Evolutionary conservation across 768 basidiomycete species (phyloP), one percentile per base, ranked within the genome.

Genomic region (Termitomyces bulborhizus): DNA sequence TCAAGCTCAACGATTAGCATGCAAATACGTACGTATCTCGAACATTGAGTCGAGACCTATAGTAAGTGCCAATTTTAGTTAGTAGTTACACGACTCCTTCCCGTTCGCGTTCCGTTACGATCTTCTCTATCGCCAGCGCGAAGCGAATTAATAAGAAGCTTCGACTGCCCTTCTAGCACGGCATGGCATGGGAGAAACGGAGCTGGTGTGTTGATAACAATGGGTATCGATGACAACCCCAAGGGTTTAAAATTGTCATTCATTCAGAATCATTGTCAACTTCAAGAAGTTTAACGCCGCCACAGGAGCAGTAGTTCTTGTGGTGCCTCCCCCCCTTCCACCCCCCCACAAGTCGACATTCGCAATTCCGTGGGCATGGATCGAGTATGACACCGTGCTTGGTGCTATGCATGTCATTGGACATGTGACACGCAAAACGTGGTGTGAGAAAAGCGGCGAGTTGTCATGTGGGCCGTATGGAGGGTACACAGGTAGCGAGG

Each of bases 401-500:
- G 15, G 3, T 46, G 29, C 26, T 46, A 45, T 37, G 18, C 21
- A 21, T 21, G 21, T 21, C 21, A 21, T 21, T 21, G 21, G 21
- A 21, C 21, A 21, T 27, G 41, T 29, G 27, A n/a, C 27, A 45
- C 44, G 44, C 29, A 45, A 26, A 27, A 44, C 21, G 21, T 21
- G 21, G 21, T 21, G 21, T 21, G 21, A 21, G 21, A 31, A 24
- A 26, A 24, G 49, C 24, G 12, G 12, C 13, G 24, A 26, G 39
- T 29, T 21, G 29, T 58, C 48, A 55, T 15, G 49, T 43, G 24
- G 48, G 52, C 13, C 55, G 53, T 4, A 62, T 60, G 26, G 57
- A 52, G 1, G 75, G 75, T 13, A 76, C 68, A 39, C 70, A 68
- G 0, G 62, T 59, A 37, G 61, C 60, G 56, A 76, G 71, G 21